A percentile compares a stretch with the other conserved stretches of the same genome.
Evolutionary conservation across 345 rosid genomes (phyloP).

Genomic region (Boechera divaricarpa): DNA sequence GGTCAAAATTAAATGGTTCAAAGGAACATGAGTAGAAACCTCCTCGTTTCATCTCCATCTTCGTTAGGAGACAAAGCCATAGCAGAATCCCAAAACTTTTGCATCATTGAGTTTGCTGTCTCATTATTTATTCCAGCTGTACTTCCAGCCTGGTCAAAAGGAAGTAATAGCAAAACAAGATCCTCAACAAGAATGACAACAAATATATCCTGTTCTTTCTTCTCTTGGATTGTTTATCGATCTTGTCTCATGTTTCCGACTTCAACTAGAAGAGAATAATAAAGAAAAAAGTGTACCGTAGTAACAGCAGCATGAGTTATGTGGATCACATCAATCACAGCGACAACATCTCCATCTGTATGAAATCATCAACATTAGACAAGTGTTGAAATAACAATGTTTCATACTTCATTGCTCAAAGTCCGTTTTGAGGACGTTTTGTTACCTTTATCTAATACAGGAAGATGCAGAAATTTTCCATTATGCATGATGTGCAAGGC

Average conservation of each 20-base stretch:
- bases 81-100: conserved; percentile 99
- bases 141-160: conserved; percentile 64
- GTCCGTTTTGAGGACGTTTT: neutral
- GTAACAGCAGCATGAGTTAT: conserved; percentile 97
- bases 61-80: conserved; percentile 74
- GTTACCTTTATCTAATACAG: conserved; percentile 87
- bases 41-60: conserved; percentile 88
- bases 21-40: conserved; percentile 38
- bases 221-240: neutral
- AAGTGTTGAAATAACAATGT: conserved; percentile 20
- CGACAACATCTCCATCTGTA: conserved; percentile 78
- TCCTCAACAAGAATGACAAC: conserved; percentile 12
- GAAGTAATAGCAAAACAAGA: conserved; percentile 8
- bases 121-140: conserved; percentile 74
- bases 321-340: conserved; percentile 89
- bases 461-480: conserved; percentile 96
- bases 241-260: conserved; percentile 7
- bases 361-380: conserved; percentile 32
- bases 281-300: conserved; percentile 57
- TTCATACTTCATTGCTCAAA: neutral
- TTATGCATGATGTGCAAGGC: conserved; percentile 95
- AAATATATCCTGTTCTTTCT: neutral
- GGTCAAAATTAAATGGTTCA: conserved; percentile 23
- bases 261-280: neutral
- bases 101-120: conserved; percentile 85